Evolutionary conservation across 768 basidiomycete genomes (phyloP), one percentile per base, ranked within the genome.

Genomic region (Kwoniella europaea): DNA sequence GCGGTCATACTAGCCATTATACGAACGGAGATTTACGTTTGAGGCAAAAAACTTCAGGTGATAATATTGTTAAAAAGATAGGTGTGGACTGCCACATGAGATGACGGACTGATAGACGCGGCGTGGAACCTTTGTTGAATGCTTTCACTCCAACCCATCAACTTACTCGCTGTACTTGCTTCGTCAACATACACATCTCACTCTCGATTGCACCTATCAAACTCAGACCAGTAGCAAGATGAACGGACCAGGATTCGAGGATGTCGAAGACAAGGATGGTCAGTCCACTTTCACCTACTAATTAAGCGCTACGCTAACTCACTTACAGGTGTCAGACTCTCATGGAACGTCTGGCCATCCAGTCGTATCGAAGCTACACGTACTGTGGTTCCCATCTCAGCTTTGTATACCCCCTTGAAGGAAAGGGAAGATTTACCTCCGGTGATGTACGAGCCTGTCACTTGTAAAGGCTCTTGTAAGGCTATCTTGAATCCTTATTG

Each of bases 281-380:
- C 71, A 73, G 89, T 63, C 13, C 13, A 41, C 10, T 53, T 56
- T 20, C 15, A 53, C 52, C 20, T 35, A 63, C 68, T 41, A 16
- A 29, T 15, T 27, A 7, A n/a, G 22, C 57, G 20, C 35, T 58
- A 67, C 24, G 42, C 18, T 44, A 43, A 22, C 18, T 27, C 22
- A 16, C 43, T 52, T 58, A 42, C 73, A 97, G 94, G 96, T 75
- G 90, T 98, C 57, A 89, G 96, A 66, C 88, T 98, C 75, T 96
- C 95, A 58, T 98, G 96, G 97, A 99, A 99, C 84, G 93, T 95
- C 69, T 99, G 94, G 93, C 94, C 95, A 2, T 95, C 94, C 44
- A 95, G 94, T 70, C 90, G 97, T 78, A 96, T 98, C 84, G 97
- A 99, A 85, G 94, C 96, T 15, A 98, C 95, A 46, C 88, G 96